Percentiles rank a stretch among this genome's conserved stretches.
Conservation (phyloP, 805 yeast species). For the Candida easanensis region DNA sequence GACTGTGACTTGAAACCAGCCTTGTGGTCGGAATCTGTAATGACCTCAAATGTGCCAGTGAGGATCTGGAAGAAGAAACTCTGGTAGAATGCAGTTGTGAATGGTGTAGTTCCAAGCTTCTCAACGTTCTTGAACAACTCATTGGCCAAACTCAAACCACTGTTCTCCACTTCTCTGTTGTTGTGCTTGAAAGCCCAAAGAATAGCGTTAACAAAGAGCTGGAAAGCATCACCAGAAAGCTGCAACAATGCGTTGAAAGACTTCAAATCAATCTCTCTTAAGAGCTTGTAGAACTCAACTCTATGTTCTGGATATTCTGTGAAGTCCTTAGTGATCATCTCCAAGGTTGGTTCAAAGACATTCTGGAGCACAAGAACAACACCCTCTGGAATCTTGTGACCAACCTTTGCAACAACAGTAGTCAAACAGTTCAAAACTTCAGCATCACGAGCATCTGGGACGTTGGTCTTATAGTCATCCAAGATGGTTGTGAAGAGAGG, state of each 20-base stretch:
- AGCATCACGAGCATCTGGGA: constrained; percentile 96
- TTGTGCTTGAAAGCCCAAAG: constrained; percentile 98
- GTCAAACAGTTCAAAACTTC: constrained; percentile 95
- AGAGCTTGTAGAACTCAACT: constrained; percentile 88
- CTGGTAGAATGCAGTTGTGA: constrained; percentile 83
- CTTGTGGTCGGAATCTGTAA: constrained; percentile 96
- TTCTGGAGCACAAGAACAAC: constrained; percentile 83
- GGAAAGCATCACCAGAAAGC: constrained; percentile 90
- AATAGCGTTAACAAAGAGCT: constrained; percentile 86
- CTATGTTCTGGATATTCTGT: constrained; percentile 98
- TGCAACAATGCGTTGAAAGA: constrained; percentile 84
- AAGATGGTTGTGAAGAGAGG: constrained; percentile 82
- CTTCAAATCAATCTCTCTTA: constrained; percentile 81
- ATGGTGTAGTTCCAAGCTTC: constrained; percentile 60
- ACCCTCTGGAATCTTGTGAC: constrained; percentile 83
- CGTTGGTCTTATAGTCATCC: constrained; percentile 84
- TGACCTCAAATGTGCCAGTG: constrained; percentile 87
- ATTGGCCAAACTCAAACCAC: constrained; percentile 79
- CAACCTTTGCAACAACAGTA: constrained; percentile 83
- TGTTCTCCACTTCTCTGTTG: constrained; percentile 93
- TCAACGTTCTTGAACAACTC: constrained; percentile 87
- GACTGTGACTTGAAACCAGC: constrained; percentile 92
- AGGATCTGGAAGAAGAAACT: constrained; percentile 86
- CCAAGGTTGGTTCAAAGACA: constrained; percentile 91
- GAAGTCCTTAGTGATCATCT: constrained; percentile 93